These are phyloP conservation scores for Candida rishiriensis DNA, from an alignment of 805 yeast species.

Conservation along the genomic window DNA sequence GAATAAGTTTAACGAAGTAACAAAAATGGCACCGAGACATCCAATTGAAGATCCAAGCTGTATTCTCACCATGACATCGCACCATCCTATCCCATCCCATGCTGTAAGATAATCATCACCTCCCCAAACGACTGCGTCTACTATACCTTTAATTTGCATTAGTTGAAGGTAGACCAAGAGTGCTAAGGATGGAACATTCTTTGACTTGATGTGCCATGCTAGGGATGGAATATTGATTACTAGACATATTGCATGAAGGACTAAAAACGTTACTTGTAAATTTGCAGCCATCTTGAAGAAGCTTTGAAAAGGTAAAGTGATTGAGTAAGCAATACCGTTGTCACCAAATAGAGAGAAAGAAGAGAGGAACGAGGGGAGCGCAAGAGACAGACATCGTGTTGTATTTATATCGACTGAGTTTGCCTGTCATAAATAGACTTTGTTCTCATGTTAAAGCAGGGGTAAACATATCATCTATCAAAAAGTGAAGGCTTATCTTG, in stretches of 20 bases:
- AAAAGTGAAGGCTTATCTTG: too few species aligned
- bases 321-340: too few species aligned
- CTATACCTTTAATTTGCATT: slow-evolving; percentile 53
- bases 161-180: slow-evolving; percentile 60
- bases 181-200: slow-evolving; percentile 60
- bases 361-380: too few species aligned
- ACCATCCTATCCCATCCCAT: slow-evolving; percentile 78
- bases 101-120: slow-evolving; percentile 41
- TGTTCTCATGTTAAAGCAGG: too few species aligned
- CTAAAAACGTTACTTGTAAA: slow-evolving; percentile 41
- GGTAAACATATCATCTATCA: too few species aligned
- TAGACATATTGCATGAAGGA: slow-evolving; percentile 48
- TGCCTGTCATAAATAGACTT: too few species aligned
- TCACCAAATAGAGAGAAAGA: too few species aligned
- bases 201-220: slow-evolving; percentile 58
- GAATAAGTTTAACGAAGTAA: slow-evolving; percentile 64
- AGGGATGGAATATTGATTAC: slow-evolving; percentile 58
- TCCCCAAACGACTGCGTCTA: slow-evolving; percentile 74
- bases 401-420: too few species aligned
- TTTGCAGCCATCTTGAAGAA: slow-evolving; percentile 35
- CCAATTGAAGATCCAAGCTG: slow-evolving; percentile 67
- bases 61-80: slow-evolving; percentile 73
- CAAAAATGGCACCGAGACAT: slow-evolving; percentile 63
- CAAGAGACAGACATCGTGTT: too few species aligned
- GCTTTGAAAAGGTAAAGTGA: too few species aligned